Conservation (phyloP, 495 filamentous ascomycete genomes). For the Penicillium diatomitis region DNA sequence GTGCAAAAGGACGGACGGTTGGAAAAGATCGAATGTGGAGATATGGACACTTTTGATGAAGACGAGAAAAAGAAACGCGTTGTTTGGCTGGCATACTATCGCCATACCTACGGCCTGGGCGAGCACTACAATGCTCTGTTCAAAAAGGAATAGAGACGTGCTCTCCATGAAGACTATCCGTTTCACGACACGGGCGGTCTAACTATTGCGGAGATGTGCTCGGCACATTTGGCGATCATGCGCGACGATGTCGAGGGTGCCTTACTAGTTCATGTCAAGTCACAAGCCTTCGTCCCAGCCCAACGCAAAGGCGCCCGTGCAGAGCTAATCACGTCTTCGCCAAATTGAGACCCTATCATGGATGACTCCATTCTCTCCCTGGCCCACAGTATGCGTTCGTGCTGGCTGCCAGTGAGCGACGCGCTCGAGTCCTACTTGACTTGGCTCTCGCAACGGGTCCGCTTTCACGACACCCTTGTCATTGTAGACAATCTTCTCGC, state of each 20-base stretch:
- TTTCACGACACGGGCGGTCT: too few relatives aligned
- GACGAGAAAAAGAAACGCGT: conserved; percentile 31
- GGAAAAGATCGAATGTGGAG: conserved; percentile 58
- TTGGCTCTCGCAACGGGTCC: conserved; percentile 29
- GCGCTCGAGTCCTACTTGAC: conserved; percentile 42
- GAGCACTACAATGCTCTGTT: conserved; percentile 92
- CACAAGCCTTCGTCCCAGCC: too few relatives aligned
- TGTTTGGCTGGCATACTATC: conserved; percentile 92
- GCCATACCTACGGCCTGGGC: conserved; percentile 82
- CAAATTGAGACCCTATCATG: conserved; percentile 32
- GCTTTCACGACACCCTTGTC: conserved; percentile 43
- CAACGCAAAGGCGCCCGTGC: neutral
- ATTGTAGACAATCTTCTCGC: conserved; percentile 54
- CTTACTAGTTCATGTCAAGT: too few relatives aligned
- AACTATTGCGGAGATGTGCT: too few relatives aligned
- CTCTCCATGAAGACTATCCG: neutral
- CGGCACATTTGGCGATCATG: too few relatives aligned
- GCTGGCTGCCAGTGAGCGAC: conserved; percentile 57
- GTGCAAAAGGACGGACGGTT: conserved; percentile 71
- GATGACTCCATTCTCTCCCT: conserved; percentile 26
- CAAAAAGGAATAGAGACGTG: conserved; percentile 10
- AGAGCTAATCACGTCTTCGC: conserved; percentile 22
- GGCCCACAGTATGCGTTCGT: conserved; percentile 51
- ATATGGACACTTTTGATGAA: conserved; percentile 33
- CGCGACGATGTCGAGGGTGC: too few relatives aligned